Conservation (phyloP, 257 asterid genomes). For the Apocynum venetum region DNA sequence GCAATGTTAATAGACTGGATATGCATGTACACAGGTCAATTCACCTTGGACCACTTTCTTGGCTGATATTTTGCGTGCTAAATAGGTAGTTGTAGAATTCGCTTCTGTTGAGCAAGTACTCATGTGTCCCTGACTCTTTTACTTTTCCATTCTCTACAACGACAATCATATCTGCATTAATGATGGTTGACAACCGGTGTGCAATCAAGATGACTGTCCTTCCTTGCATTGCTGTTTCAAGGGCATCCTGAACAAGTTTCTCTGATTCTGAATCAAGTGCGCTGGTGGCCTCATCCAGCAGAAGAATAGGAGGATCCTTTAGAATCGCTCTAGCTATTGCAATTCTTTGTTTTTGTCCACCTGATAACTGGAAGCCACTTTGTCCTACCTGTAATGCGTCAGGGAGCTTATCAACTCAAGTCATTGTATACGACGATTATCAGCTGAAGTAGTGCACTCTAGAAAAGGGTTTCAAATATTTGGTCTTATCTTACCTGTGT, state of each 20-base stretch:
- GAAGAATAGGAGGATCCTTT: conserved; percentile 70
- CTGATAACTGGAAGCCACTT: conserved; percentile 80
- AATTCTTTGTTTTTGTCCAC: conserved; percentile 90
- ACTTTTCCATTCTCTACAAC: conserved; percentile 66
- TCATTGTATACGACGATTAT: conserved; percentile 6
- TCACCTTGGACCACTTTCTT: conserved; percentile 49
- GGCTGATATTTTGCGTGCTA: conserved; percentile 59
- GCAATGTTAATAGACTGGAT: background rate
- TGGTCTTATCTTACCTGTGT: conserved; percentile 48
- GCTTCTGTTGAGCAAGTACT: conserved; percentile 36
- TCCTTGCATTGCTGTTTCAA: conserved; percentile 70
- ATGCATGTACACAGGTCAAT: background rate
- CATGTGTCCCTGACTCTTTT: conserved; percentile 57
- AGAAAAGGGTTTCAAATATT: background rate
- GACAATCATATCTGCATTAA: conserved; percentile 65
- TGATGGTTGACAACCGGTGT: conserved; percentile 74
- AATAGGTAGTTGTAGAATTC: conserved; percentile 54
- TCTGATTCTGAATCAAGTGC: conserved; percentile 91
- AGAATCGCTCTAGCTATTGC: conserved; percentile 85
- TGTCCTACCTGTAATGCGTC: conserved; percentile 56
- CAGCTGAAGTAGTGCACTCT: background rate
- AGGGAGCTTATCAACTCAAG: conserved; percentile 19
- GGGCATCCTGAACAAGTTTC: conserved; percentile 77
- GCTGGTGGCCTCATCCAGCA: conserved; percentile 90
- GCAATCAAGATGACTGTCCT: conserved; percentile 80